These are phyloP conservation scores for Leucocoprinus leucothites DNA, from an alignment of 768 basidiomycete species.

Conservation along the genomic window DNA sequence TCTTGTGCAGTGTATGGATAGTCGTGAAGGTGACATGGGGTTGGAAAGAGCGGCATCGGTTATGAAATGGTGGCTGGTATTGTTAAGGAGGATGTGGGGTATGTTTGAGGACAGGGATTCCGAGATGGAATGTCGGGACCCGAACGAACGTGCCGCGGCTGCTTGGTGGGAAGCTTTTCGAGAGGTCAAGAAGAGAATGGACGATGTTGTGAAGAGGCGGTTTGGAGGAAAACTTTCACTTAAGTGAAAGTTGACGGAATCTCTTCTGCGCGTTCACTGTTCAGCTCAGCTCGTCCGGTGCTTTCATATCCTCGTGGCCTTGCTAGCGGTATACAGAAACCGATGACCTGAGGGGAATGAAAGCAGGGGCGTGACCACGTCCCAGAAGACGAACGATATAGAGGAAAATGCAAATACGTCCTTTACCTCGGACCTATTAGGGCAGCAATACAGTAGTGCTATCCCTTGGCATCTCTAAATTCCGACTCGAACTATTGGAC, in stretches of 20 bases:
- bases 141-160: constrained; percentile 38
- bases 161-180: constrained; percentile 84
- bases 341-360: too few relatives aligned
- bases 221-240: constrained; percentile 74
- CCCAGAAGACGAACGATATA: too few relatives aligned
- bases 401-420: too few relatives aligned
- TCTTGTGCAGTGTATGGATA: constrained; percentile 64
- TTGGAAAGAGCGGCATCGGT: constrained; percentile 68
- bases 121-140: constrained; percentile 28
- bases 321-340: too few relatives aligned
- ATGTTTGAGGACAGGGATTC: constrained; percentile 46
- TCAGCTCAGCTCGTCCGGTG: too few relatives aligned
- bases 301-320: too few relatives aligned
- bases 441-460: too few relatives aligned
- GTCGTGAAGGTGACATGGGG: constrained; percentile 51
- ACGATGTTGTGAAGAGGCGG: constrained; percentile 57
- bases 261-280: too few relatives aligned
- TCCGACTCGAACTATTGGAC: too few relatives aligned
- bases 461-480: too few relatives aligned
- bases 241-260: constrained; percentile 46
- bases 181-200: constrained; percentile 64
- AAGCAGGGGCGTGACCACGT: too few relatives aligned
- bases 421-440: too few relatives aligned
- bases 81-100: constrained; percentile 65
- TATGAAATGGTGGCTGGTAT: constrained; percentile 79